phyloP scores from a whole-genome alignment of 495 filamentous ascomycete genomes.

The Bombardia bombarda region DNA sequence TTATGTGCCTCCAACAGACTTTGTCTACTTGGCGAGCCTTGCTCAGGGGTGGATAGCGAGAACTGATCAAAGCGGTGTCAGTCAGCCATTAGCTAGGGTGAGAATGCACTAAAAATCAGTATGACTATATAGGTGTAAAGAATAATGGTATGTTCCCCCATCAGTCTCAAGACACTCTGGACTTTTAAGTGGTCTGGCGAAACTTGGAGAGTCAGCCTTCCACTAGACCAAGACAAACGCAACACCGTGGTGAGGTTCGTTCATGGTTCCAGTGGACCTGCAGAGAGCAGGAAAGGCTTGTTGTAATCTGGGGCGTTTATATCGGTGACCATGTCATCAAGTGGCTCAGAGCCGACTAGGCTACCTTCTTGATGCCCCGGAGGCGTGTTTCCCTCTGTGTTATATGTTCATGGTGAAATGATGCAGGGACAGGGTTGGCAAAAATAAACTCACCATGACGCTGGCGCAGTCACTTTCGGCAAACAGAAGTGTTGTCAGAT shows the following conservation, averaged over 20 bases:
- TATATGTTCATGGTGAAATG: slow-evolving; percentile 6
- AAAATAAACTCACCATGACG: slow-evolving; percentile 49
- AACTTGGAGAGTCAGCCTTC: slow-evolving; percentile 37
- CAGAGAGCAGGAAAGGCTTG: slow-evolving; percentile 19
- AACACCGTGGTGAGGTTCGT: slow-evolving; percentile 18
- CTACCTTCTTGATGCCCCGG: slow-evolving; percentile 84
- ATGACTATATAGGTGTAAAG: neutral
- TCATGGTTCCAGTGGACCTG: slow-evolving; percentile 11
- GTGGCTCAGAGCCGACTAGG: slow-evolving; percentile 44
- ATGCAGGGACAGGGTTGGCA: slow-evolving; percentile 2
- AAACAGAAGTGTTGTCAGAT: slow-evolving; percentile 68
- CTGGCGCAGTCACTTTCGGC: slow-evolving; percentile 52
- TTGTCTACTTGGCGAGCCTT: slow-evolving; percentile 10
- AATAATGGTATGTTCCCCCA: slow-evolving; percentile 49
- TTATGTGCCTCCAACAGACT: slow-evolving; percentile 4
- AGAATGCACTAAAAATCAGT: neutral
- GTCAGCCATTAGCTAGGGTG: slow-evolving; percentile 17
- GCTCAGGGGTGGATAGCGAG: slow-evolving; percentile 13
- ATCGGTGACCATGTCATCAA: slow-evolving; percentile 72
- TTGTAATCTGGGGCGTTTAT: slow-evolving; percentile 78
- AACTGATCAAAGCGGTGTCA: slow-evolving; percentile 15
- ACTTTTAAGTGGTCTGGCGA: slow-evolving; percentile 42
- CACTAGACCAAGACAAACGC: slow-evolving; percentile 22
- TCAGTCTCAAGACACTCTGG: slow-evolving; percentile 43
- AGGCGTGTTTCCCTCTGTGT: too few species aligned